Evolutionary conservation across 257 asterid genomes (phyloP), one percentile per base, ranked within the genome.

Genomic region (Plectranthus barbatus): DNA sequence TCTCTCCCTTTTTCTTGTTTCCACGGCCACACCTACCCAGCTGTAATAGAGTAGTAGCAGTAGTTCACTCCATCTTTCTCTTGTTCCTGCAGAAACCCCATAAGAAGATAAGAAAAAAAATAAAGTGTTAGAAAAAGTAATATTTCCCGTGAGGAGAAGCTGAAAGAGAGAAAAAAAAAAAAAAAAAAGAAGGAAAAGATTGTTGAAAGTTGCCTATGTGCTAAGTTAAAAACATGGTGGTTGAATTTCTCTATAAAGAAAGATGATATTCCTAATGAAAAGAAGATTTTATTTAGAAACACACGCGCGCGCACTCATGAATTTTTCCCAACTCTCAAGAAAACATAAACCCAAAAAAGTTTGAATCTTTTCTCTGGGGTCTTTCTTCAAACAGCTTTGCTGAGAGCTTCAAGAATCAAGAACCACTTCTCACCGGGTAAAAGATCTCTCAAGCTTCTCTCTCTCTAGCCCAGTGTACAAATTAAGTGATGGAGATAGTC

Each of bases 31-130:
- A 66, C 74, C 62, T 48, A 72, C 70, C 60, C 68, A 62, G 64
- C 66, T 18, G 45, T 10, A 47, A 53, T 63, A 72, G 57, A 59
- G 65, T 29, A 67, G 66, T 31, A 53, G 67, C 58, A 29, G 69
- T 40, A 60, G 69, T 61, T 72, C 77, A 67, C 69, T 79, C 36
- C 67, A 67, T 79, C 70, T 56, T 56, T 69, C 77, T 71, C 80
- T 69, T 77, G 72, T 58, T 68, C 73, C 83, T 79, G 83, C 83
- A 79, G 42, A 77, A 76, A 75, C 50, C 70, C 74, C 77, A 56
- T 48, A 68, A 76, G 50, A 45, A 41, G 62, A 41, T 67, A 34
- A 37, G 29, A n/a, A 34, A 34, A 34, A 18, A 17, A 47, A 11
- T 8, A 48, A 58, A 55, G 26, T 7, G 48, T 50, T 53, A 31